These are phyloP conservation scores for Plasmodium gallinaceum DNA, from an alignment of 169 alveolate genomes.

Conservation along the genomic window DNA sequence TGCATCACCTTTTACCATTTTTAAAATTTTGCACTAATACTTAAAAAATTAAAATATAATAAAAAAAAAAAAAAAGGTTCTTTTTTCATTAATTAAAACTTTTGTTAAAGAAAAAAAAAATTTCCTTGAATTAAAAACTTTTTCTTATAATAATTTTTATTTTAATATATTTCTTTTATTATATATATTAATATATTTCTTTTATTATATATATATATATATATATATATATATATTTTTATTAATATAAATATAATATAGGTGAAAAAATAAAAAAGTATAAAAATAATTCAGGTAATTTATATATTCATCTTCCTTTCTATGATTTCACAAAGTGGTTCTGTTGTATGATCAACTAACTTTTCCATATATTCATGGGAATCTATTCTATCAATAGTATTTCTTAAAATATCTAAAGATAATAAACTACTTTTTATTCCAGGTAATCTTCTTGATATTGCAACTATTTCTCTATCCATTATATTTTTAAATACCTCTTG, in stretches of 20 bases:
- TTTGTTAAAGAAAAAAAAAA: no score
- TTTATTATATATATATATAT: not conserved
- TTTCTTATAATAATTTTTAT: no score
- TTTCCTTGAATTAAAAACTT: no score
- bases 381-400: conserved; percentile 62
- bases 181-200: no score
- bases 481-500: conserved; percentile 70
- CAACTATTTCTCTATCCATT: conserved; percentile 76
- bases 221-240: no score
- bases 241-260: not conserved
- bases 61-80: no score
- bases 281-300: not conserved
- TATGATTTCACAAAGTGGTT: conserved; percentile 44
- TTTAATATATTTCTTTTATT: no score
- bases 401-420: conserved; percentile 62
- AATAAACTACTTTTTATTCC: conserved; percentile 76
- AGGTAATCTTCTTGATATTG: conserved; percentile 71
- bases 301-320: conserved; percentile 35
- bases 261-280: not conserved
- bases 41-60: no score
- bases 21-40: no score
- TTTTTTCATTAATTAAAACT: no score
- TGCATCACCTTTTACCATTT: no score
- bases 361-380: conserved; percentile 69
- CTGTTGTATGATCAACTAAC: not conserved